Conservation (phyloP, 2,329 filamentous ascomycete genomes). For the Hymenoscyphus albidus region DNA sequence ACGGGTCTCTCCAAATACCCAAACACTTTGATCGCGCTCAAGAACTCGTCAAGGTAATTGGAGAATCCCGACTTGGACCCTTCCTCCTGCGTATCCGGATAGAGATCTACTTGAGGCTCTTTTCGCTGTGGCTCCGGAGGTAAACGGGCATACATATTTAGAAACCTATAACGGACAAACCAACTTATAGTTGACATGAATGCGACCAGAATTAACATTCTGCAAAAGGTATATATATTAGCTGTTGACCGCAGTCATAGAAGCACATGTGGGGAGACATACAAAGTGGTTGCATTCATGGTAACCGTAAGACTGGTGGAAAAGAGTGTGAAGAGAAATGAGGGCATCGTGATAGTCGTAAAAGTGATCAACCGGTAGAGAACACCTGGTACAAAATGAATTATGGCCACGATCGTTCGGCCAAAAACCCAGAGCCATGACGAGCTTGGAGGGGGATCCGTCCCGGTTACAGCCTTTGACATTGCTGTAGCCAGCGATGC, state of each 20-base stretch:
- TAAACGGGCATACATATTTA: slow-evolving; percentile 94
- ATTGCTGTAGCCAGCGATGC: slow-evolving; percentile 21
- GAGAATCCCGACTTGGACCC: slow-evolving; percentile 85
- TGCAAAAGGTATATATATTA: slow-evolving; percentile 32
- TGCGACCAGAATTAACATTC: slow-evolving; percentile 71
- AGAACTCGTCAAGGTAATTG: slow-evolving; percentile 97
- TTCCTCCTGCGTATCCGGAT: slow-evolving; percentile 86
- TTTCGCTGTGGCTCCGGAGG: slow-evolving; percentile 94
- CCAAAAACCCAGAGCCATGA: slow-evolving; percentile 58
- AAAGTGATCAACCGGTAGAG: slow-evolving; percentile 81
- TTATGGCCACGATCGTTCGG: slow-evolving; percentile 49
- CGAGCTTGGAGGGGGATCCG: slow-evolving; percentile 38
- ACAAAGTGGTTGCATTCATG: slow-evolving; percentile 97
- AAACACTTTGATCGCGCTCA: slow-evolving; percentile 98
- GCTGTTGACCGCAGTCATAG: slow-evolving; percentile 17
- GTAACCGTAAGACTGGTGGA: slow-evolving; percentile 94
- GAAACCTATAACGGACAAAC: slow-evolving; percentile 90
- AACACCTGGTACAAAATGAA: slow-evolving; percentile 54
- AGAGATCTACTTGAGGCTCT: slow-evolving; percentile 91
- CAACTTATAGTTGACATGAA: slow-evolving; percentile 84
- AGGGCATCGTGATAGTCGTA: slow-evolving; percentile 82
- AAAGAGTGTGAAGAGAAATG: slow-evolving; percentile 83
- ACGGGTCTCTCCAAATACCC: slow-evolving; percentile 94
- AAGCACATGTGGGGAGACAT: slow-evolving; percentile 36
- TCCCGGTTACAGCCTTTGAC: slow-evolving; percentile 1